Evolutionary conservation across 2,329 filamentous ascomycete species (phyloP), one percentile per base, ranked within the genome.

Genomic region (Fusarium tanahbumbuense): DNA sequence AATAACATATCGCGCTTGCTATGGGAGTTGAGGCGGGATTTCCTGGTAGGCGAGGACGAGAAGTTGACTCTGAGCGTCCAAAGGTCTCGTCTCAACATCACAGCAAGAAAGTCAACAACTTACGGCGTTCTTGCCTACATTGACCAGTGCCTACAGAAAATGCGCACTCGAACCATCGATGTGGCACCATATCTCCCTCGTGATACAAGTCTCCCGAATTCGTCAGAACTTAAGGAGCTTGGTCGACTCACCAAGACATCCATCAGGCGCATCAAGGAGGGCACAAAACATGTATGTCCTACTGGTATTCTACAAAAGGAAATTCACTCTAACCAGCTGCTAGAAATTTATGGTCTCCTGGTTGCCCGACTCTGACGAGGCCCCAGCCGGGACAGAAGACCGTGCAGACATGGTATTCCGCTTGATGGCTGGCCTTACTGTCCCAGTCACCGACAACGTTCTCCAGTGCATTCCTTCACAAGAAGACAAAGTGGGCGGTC

Each of bases 351-450:
- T 75, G 13, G 78, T 86, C 13, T 81, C 79, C 8, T 87, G 85
- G 84, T 75, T 86, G 12, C 74, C 80, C 12, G 59, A 79, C n/a
- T 53, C 54, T 42, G 23, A 42, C 34, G 65, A 80, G n/a, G 37
- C 37, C 13, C 9, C 45, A 44, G 9, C 46, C 16, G 20, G 48
- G 16, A 73, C 80, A 8, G 83, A 87, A 71, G 78, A 81, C 56
- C 72, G 78, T 3, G 78, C 77, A 34, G 84, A 87, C 44, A 75
- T 83, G 16, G 84, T 85, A 18, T 74, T 81, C 48, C 83, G 86
- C 30, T 78, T 87, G 6, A 73, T 88, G 5, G 73, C 81, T 34
- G 79, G 78, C 15, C 67, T 48, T n/a, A 56, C 64, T 20, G 32
- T 50, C 16, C 45, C 60, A 2, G 52, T 48, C 27, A 45, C 53